These are phyloP conservation scores for Tolypocladium guangdongense DNA, from an alignment of 2,329 filamentous ascomycete species.

Conservation along the genomic window DNA sequence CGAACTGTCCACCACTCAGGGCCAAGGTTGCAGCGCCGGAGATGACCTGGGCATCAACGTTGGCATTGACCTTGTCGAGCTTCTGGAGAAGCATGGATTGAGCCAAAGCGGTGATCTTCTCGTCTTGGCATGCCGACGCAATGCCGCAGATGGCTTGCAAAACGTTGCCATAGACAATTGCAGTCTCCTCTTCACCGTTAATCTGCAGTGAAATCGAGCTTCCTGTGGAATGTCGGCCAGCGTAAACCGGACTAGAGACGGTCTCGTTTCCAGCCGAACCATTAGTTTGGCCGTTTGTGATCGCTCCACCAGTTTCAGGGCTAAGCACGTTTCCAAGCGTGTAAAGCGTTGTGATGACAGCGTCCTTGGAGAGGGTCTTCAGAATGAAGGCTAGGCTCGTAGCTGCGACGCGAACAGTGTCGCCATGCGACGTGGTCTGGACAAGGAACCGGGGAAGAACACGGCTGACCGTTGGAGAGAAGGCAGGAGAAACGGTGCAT, in stretches of 20 bases:
- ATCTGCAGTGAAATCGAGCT: constrained; percentile 72
- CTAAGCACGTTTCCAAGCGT: constrained; percentile 93
- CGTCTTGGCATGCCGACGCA: constrained; percentile 67
- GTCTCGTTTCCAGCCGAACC: constrained; percentile 29
- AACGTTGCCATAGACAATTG: constrained; percentile 72
- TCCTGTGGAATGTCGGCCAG: constrained; percentile 48
- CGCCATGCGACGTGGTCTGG: constrained; percentile 60
- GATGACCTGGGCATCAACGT: constrained; percentile 78
- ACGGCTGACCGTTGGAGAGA: constrained; percentile 65
- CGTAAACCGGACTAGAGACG: constrained; percentile 34
- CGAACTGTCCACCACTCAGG: constrained; percentile 63
- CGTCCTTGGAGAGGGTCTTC: constrained; percentile 76
- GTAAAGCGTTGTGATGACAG: constrained; percentile 89
- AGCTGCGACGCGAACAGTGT: constrained; percentile 68
- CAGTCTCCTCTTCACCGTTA: constrained; percentile 67
- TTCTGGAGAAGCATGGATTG: constrained; percentile 97
- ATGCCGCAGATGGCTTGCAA: constrained; percentile 93
- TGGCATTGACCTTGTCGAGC: constrained; percentile 68
- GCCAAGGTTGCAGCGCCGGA: constrained; percentile 70
- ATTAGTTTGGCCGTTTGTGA: constrained; percentile 40
- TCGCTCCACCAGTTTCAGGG: constrained; percentile 47
- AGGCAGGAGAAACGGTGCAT: constrained; percentile 60
- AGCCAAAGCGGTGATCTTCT: constrained; percentile 85
- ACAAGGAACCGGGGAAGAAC: constrained; percentile 81
- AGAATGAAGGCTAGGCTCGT: constrained; percentile 74